Conservation (phyloP, 257 asterid genomes). For the Solanum chiquidenum region DNA sequence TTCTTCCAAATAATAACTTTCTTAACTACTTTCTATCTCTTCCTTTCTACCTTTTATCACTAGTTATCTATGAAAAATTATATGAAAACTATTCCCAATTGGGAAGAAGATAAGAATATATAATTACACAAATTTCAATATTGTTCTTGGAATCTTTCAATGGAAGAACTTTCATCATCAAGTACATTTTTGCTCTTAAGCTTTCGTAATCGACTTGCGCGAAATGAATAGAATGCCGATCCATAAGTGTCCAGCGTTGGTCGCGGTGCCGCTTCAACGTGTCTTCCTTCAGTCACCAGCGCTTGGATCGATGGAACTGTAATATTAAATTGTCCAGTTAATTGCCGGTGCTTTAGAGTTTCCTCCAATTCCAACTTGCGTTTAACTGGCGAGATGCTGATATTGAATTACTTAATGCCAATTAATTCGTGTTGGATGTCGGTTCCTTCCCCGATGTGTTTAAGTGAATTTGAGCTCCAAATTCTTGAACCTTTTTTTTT, state of each 20-base stretch:
- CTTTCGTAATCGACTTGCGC: not conserved
- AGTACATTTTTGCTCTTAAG: not conserved
- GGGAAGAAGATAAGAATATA: not conserved
- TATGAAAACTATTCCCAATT: not conserved
- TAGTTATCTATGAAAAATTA: no score
- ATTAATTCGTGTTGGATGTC: not conserved
- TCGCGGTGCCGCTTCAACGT: not conserved
- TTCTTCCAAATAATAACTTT: not conserved
- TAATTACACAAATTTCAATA: not conserved
- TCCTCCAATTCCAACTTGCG: not conserved
- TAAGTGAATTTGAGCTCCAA: not conserved
- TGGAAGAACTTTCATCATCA: not conserved
- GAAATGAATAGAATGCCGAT: not conserved
- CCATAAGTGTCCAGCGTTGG: not conserved
- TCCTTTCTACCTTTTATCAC: not conserved
- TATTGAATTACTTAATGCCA: not conserved
- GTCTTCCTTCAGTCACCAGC: not conserved
- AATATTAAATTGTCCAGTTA: no score
- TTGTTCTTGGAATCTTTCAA: not conserved
- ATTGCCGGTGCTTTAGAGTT: not conserved
- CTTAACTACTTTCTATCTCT: not conserved
- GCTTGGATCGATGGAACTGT: not conserved
- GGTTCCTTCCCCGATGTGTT: not conserved
- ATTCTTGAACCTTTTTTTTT: no score
- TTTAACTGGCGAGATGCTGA: not conserved